phyloP scores from a whole-genome alignment of 2,329 filamentous ascomycete species.

The Alternaria tenuissima region DNA sequence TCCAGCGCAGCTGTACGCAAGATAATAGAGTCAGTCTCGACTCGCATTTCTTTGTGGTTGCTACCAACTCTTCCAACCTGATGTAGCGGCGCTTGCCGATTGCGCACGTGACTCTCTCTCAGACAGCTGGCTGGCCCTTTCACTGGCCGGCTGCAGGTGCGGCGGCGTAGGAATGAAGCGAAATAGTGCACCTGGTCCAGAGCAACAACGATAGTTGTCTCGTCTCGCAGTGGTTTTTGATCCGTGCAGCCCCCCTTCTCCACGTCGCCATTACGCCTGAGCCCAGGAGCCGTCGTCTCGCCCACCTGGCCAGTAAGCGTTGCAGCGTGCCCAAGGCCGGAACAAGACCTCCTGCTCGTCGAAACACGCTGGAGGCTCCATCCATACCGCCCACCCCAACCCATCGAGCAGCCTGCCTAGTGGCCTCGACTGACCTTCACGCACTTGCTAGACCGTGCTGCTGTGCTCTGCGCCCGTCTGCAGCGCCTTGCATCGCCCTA shows the following conservation, averaged over 20 bases:
- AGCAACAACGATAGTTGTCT: slow-evolving; percentile 2
- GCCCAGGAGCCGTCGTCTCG: slow-evolving; percentile 14
- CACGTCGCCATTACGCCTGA: slow-evolving; percentile 33
- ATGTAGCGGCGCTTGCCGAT: slow-evolving; percentile 6
- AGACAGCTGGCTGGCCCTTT: slow-evolving; percentile 9
- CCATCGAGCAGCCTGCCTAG: slow-evolving; percentile 28
- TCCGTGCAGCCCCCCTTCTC: slow-evolving; percentile 11
- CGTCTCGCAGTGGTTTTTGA: slow-evolving; percentile 7
- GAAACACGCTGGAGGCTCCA: slow-evolving; percentile 26
- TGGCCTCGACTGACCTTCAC: slow-evolving; percentile 23
- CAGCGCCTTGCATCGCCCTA: slow-evolving; percentile 32
- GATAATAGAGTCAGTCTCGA: background rate
- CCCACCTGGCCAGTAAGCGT: slow-evolving; percentile 37
- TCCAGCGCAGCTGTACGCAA: background rate
- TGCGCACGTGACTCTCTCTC: slow-evolving; percentile 25
- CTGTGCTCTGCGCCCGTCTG: slow-evolving; percentile 20
- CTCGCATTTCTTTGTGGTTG: background rate
- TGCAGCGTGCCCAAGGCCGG: slow-evolving; percentile 38
- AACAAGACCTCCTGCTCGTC: slow-evolving; percentile 35
- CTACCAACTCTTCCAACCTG: background rate
- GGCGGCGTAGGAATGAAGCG: slow-evolving; percentile 26
- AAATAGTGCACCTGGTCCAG: slow-evolving; percentile 10
- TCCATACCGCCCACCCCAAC: slow-evolving; percentile 28
- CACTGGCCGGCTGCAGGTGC: slow-evolving; percentile 2
- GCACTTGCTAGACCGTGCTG: slow-evolving; percentile 25